Conservation (phyloP, 2,329 filamentous ascomycete species). For the Curvularia hawaiiensis region DNA sequence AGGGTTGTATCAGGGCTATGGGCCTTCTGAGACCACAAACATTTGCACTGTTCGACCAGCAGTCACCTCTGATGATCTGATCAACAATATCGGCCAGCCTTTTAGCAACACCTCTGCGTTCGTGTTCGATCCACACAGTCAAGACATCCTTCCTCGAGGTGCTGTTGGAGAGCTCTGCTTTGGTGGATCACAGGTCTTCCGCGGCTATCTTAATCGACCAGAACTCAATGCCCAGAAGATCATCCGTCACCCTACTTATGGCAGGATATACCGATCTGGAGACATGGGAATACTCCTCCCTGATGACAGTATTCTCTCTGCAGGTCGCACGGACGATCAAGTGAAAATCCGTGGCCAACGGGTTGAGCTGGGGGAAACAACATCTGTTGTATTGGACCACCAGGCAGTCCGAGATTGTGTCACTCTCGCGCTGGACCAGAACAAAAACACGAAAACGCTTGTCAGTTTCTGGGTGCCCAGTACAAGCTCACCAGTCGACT, state of each 20-base stretch:
- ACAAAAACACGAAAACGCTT: conserved; percentile 58
- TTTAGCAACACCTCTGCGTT: conserved; percentile 78
- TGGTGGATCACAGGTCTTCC: conserved; percentile 78
- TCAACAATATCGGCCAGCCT: conserved; percentile 77
- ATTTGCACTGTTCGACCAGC: conserved; percentile 76
- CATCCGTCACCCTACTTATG: conserved; percentile 69
- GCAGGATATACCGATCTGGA: conserved; percentile 79
- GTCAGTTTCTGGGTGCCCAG: conserved; percentile 71
- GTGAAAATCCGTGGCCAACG: conserved; percentile 81
- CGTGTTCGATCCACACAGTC: conserved; percentile 56
- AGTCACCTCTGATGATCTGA: conserved; percentile 62
- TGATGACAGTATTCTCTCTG: conserved; percentile 75
- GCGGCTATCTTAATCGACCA: conserved; percentile 72
- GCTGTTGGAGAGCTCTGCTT: conserved; percentile 85
- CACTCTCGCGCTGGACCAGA: conserved; percentile 62
- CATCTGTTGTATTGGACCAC: conserved; percentile 62
- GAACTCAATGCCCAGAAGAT: conserved; percentile 70
- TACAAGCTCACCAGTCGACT: conserved; percentile 26
- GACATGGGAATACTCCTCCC: conserved; percentile 80
- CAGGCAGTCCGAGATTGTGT: conserved; percentile 64
- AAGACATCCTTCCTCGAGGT: conserved; percentile 65
- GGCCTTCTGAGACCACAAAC: conserved; percentile 85
- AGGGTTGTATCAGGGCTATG: conserved; percentile 77
- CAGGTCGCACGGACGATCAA: conserved; percentile 77
- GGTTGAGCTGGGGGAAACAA: conserved; percentile 80